Evolutionary conservation across 441 rosid genomes (phyloP).

Genomic region (Capsella rubella): DNA sequence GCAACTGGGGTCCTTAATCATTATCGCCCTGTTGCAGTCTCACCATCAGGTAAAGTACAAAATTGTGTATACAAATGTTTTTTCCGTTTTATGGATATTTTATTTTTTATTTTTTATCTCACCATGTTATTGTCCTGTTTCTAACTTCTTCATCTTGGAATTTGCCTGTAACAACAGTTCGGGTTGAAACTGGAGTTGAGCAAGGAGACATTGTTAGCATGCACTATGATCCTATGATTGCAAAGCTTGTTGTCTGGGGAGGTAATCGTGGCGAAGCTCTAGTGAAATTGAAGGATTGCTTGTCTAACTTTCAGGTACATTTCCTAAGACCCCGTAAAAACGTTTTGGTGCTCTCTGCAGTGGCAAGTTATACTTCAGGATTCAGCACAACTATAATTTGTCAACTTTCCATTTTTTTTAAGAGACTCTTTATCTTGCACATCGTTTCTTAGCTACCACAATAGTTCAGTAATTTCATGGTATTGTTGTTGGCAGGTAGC

Average conservation of each 20-base stretch:
- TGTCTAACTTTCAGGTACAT: conserved; percentile 87
- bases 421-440: neutral
- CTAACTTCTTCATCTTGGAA: conserved; percentile 29
- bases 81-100: too few species aligned
- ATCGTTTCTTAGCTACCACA: conserved; percentile 3
- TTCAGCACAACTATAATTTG: too few species aligned
- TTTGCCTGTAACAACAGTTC: conserved; percentile 56
- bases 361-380: too few species aligned
- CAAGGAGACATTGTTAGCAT: conserved; percentile 94
- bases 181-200: conserved; percentile 96
- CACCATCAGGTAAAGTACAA: conserved; percentile 69
- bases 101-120: too few species aligned
- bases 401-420: conserved; percentile 24
- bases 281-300: conserved; percentile 85
- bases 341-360: too few species aligned
- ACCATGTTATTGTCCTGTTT: neutral
- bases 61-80: neutral
- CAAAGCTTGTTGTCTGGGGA: conserved; percentile 96
- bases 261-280: conserved; percentile 84
- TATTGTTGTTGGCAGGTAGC: conserved; percentile 69
- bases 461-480: conserved; percentile 28
- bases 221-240: conserved; percentile 99
- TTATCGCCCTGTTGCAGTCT: conserved; percentile 71
- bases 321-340: conserved; percentile 2
- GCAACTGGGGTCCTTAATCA: conserved; percentile 93